Conservation (phyloP, 257 asterid species). For the Lycium ferocissimum region DNA sequence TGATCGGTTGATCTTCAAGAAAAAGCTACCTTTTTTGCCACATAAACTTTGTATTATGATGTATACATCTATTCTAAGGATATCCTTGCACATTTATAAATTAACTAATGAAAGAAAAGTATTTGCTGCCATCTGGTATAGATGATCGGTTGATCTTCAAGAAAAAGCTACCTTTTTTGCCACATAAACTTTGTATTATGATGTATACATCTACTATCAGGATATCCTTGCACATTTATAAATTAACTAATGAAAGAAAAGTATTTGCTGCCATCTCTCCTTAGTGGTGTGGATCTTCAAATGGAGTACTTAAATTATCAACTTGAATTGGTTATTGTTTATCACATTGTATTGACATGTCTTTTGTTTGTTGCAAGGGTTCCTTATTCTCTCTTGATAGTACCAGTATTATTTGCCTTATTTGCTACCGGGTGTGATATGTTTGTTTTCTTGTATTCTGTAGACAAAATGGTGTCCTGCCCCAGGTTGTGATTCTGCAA, state of each 20-base stretch:
- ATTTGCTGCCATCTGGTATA: background rate
- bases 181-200: conserved; percentile 7
- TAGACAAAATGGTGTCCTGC: conserved; percentile 99
- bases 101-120: background rate
- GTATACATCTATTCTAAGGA: background rate
- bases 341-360: background rate
- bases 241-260: background rate
- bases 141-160: background rate
- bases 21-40: background rate
- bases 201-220: background rate
- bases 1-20: background rate
- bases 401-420: background rate
- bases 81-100: conserved; percentile 13
- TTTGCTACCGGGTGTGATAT: conserved; percentile 12
- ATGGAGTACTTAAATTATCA: conserved; percentile 8
- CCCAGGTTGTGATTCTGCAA: conserved; percentile 96
- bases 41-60: conserved; percentile 13
- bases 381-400: conserved; percentile 6
- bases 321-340: conserved; percentile 13
- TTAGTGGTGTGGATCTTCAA: background rate
- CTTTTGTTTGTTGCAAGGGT: conserved; percentile 27
- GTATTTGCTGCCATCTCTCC: background rate
- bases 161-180: background rate
- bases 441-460: conserved; percentile 27
- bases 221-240: background rate